phyloP scores from a whole-genome alignment of 768 basidiomycete species.

The Lyophyllum atratum region DNA sequence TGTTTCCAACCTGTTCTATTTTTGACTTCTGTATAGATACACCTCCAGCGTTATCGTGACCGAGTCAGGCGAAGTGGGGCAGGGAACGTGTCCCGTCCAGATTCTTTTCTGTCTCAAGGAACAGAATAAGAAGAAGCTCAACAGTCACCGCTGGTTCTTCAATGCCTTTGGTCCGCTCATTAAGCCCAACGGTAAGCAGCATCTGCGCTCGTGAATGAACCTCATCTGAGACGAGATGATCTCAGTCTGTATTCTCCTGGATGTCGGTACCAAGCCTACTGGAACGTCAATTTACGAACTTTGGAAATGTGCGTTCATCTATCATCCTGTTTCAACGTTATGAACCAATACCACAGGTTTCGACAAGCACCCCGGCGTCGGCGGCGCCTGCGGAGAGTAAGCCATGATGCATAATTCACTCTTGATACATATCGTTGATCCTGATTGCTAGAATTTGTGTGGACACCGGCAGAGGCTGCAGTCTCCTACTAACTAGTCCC shows the following conservation, averaged over 20 bases:
- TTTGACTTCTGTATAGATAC: slow-evolving; percentile 45
- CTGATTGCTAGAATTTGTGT: slow-evolving; percentile 66
- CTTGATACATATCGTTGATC: not conserved
- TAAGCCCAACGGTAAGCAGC: slow-evolving; percentile 69
- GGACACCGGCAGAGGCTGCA: slow-evolving; percentile 74
- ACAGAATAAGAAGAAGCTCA: slow-evolving; percentile 96
- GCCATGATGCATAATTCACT: slow-evolving; percentile 13
- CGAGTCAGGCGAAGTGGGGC: slow-evolving; percentile 77
- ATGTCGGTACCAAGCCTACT: slow-evolving; percentile 95
- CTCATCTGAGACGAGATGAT: not conserved
- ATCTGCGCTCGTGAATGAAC: not conserved
- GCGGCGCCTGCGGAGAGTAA: slow-evolving; percentile 95
- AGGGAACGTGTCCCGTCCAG: slow-evolving; percentile 79
- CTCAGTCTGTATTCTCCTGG: slow-evolving; percentile 84
- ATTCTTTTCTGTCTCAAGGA: slow-evolving; percentile 92
- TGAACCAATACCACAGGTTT: slow-evolving; percentile 49
- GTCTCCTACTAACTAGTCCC: slow-evolving; percentile 70
- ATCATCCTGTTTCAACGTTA: not conserved
- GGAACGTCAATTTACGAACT: slow-evolving; percentile 94
- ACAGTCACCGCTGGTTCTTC: slow-evolving; percentile 97
- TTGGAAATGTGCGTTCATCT: slow-evolving; percentile 73
- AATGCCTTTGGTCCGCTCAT: slow-evolving; percentile 91
- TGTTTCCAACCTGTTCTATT: not conserved
- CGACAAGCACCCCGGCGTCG: slow-evolving; percentile 82
- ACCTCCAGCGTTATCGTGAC: slow-evolving; percentile 80